Evolutionary conservation across 768 basidiomycete genomes (phyloP), one percentile per base, ranked within the genome.

Genomic region (Trametes meyenii): DNA sequence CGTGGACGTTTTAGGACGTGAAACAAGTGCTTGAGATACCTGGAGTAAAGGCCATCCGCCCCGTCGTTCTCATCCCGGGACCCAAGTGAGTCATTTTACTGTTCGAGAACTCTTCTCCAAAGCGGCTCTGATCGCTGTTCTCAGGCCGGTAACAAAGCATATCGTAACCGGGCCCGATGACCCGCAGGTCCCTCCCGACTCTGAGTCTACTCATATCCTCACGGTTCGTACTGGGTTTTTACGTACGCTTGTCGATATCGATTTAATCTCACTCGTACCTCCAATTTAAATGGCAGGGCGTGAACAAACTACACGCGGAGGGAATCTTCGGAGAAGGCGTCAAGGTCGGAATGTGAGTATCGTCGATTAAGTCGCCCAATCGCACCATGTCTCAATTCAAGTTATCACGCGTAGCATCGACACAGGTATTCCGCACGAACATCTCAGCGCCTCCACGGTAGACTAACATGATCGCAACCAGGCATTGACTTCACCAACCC

Each of bases 301-400:
- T 88, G 1, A 83, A 88, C 66, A 83, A 81, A 61, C 77, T 88
- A 19, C 88, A 90, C 68, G 84, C 85, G 5, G 67, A 79, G 62
- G 87, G 86, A 0, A 79, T 85, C 66, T 77, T 78, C 26, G 89
- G 90, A 13, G 79, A 79, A 42, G 88, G 88, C 2, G 76, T 89
- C 70, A 87, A 87, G 66, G 79, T 92, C 56, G 89, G 81, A 62
- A 83, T 89, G 83, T 84, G 58, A 70, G 82, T 64, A 24, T 21
- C 17, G 7, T 12, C 10, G 36, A 24, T 10, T 12, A 11, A 8
- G 12, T 17, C 13, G 23, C 13, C n/a, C 21, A n/a, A 4, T n/a
- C 19, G 44, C 17, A 4, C 10, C 10, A n/a, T n/a, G 17, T n/a
- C 10, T 10, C 19, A 33, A 33, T 33, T 55, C 14, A 23, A 36